Base-by-base conservation (phyloP, 495 filamentous ascomycete species). In the Penicillium subrubescens region DNA sequence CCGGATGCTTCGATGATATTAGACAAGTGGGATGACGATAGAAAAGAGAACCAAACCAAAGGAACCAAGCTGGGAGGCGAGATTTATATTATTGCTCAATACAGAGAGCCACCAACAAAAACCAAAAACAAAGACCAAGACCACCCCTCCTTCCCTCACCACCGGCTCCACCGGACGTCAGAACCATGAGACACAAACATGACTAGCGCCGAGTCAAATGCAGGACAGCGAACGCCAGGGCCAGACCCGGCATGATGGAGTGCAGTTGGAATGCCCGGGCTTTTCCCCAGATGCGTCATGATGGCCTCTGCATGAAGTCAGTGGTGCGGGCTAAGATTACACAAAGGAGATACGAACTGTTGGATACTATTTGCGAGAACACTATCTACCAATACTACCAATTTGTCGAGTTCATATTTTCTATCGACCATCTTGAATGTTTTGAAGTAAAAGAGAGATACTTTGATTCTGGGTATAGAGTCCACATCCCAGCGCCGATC, bases 201-300 rank as follows among this genome's bases (percentile, higher is more conserved):
- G 35, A 62, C 53, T 63, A 65, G 62, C 56, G 52, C 52, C 51
- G 57, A 55, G 62, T 52, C 57, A 63, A 68, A 68, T 59, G 23
- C 52, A 21, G 33, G 17, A 56, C 25, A 4, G 17, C 19, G 53
- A 54, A 62, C 48, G 52, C 52, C 63, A 60, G 35, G 62, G 41
- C 56, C 56, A 51, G 39, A 56, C 55, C 61, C 56, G 53, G 57
- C 46, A 70, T 56, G 60, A 63, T 35, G 6, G 25, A 37, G 11
- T 12, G 27, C n/a, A 62, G 46, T 27, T 59, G 53, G 55, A 55
- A 55, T 61, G 54, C 35, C 27, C 37, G 58, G 53, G 27, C 21
- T 5, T 59, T 70, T 67, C 71, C 67, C 73, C 69, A 74, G 69
- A 70, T 72, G 74, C 73, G 71, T 77, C 71, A 77, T 74, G 67